Base-by-base conservation (phyloP, 345 rosid genomes). In the Eucalyptus dawsonii region DNA sequence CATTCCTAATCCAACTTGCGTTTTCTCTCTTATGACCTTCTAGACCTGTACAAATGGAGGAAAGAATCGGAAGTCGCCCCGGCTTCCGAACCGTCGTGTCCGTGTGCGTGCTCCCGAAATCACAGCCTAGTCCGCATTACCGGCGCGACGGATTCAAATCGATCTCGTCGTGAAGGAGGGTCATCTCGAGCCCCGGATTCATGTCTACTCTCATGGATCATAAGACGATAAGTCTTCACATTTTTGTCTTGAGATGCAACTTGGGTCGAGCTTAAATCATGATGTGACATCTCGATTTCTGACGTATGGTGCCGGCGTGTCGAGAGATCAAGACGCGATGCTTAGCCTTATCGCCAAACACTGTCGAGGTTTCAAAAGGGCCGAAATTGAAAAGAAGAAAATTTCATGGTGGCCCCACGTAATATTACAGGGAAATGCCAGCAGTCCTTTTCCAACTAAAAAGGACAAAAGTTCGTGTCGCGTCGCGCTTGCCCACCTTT, bases 361-460 rank as follows among this genome's bases (percentile, higher is more conserved):
- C 76, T n/a, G 76, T 24, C 29, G 69, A 29, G 76, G 6, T 65
- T 14, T n/a, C 2, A 7, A 14, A 15, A 65, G 76, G 76, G 37
- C 10, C 76, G 40, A n/a, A n/a, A n/a, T 27, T 62, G 21, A n/a
- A 65, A n/a, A n/a, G 21, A 15, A 15, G 3, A 65, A 16, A 34
- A 65, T n/a, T 15, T 65, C 37, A 14, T 4, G 40, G 76, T 2
- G 76, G 40, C 76, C 76, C 72, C 76, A 4, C 76, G 76, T 15
- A n/a, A 8, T 8, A n/a, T 34, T 4, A 0, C 19, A 0, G 76
- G 76, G 76, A 16, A 7, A 14, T 2, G 40, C 8, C 76, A n/a
- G 21, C 37, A n/a, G 37, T 65, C 76, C 76, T 65, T 65, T 65
- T n/a, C 76, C 76, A 65, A 2, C 76, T 65, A 65, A 3, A 65